Base-by-base conservation (phyloP, 2,329 filamentous ascomycete genomes). In the Aaosphaeria pasadenensis region DNA sequence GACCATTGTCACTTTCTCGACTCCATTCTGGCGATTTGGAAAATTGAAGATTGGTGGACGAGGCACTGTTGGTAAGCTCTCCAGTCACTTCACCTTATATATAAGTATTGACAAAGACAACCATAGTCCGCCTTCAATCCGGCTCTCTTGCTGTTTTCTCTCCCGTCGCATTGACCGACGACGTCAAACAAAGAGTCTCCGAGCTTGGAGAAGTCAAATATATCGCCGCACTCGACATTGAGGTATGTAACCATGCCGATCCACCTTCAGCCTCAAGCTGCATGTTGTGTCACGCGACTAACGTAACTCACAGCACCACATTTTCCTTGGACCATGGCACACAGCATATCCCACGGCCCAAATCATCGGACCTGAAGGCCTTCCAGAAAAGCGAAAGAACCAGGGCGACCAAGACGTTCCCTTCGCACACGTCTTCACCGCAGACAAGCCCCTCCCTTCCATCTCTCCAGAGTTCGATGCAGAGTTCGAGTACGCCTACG, bases 91-190 rank as follows among this genome's bases (percentile, higher is more conserved):
- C 7, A 3, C 11, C 9, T 9, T 24, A 9, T 43, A 11, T 11
- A 2, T 7, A n/a, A 40, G 9, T 31, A 11, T 24, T 43, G 11
- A 63, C 13, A 7, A 7, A 2, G 1, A 36, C 33, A 9, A 36
- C 13, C 5, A 45, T 56, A 90, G 90, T 95, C 50, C 87, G 85
- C 58, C 82, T 99, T 58, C 80, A 83, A 49, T 86, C 85, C 7
- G 91, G 91, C 48, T 76, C 81, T 41, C 82, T 97, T 38, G 89
- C 90, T 56, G 85, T 96, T 68, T 96, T 96, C 80, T 96, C 91
- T 1, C 94, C 94, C 13, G 88, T 94, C 17, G 88, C 87, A 11
- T 80, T 96, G 47, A 97, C 91, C 3, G 80, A 86, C 3, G 83
- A 86, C 49, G 85, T 91, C 36, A 83, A 86, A 67, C 75, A 88